Base-by-base conservation (phyloP, 2,329 filamentous ascomycete species). In the Fusarium marasasianum region DNA sequence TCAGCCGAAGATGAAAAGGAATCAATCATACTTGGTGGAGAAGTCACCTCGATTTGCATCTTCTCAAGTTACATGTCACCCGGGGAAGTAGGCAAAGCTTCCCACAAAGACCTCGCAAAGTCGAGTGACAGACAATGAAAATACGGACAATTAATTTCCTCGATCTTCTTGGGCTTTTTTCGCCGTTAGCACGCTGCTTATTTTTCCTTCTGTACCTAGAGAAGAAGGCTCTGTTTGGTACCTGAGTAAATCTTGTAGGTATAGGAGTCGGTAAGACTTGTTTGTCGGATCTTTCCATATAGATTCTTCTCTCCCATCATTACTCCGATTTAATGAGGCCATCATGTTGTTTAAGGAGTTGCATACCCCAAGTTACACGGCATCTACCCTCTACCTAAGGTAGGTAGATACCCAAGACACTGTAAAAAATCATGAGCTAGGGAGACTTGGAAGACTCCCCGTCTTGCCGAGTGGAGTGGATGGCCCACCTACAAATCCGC, bases 401-500 rank as follows among this genome's bases (percentile, higher is more conserved):
- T 33, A 35, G 33, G 33, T 35, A 35, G 33, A 14, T 35, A 54
- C 29, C 33, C 26, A 67, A 57, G n/a, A 38, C 40, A 29, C 60
- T 29, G 59, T 55, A 43, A 45, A 37, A 50, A 35, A 37, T 41
- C 20, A 38, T 53, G 26, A 63, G 47, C 59, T 44, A 43, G 40
- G 53, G 37, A 55, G 53, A 59, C 24, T 45, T 69, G 56, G 50
- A 68, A 63, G 33, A 51, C 66, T 71, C 63, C 67, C 63, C 61
- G 71, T 55, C 71, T 67, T 55, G 48, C 63, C 71, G 61, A 45
- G 64, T 56, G 71, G 67, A 70, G 66, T 69, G 54, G 44, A 57
- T 53, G 71, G 67, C 54, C 72, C 72, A 74, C 72, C 60, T 63
- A 74, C 22, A 51, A 51, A 51, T 58, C 71, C 53, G 59, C 71